These are phyloP conservation scores for Ophiostoma australiae DNA, from an alignment of 2,329 filamentous ascomycete species.

Conservation along the genomic window DNA sequence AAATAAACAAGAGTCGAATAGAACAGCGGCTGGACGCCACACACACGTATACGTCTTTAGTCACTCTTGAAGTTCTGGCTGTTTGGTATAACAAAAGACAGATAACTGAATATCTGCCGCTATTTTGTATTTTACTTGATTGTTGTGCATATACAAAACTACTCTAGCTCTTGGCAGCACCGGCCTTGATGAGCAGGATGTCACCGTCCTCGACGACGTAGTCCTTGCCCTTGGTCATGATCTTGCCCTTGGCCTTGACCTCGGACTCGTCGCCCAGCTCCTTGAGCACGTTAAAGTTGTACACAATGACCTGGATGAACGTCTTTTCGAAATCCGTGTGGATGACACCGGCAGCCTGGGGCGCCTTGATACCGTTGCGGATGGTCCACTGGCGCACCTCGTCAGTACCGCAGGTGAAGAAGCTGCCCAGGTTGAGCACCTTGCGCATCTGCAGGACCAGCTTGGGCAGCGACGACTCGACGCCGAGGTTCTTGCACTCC, in stretches of 20 bases:
- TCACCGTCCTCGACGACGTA: slow-evolving; percentile 84
- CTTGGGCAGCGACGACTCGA: slow-evolving; percentile 87
- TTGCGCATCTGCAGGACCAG: slow-evolving; percentile 90
- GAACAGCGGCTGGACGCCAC: too few species aligned
- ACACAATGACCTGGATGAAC: slow-evolving; percentile 93
- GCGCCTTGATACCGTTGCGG: slow-evolving; percentile 92
- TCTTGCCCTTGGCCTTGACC: slow-evolving; percentile 85
- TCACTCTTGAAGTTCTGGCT: too few species aligned
- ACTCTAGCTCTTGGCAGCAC: slow-evolving; percentile 65
- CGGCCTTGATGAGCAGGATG: slow-evolving; percentile 82
- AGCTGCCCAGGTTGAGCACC: slow-evolving; percentile 81
- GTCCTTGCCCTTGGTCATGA: slow-evolving; percentile 98
- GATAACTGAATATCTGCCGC: slow-evolving; percentile 13
- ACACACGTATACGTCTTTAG: too few species aligned
- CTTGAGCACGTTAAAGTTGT: slow-evolving; percentile 77
- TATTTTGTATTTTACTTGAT: not conserved
- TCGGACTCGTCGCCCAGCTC: slow-evolving; percentile 84
- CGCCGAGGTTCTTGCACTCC: slow-evolving; percentile 83
- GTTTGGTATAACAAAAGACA: not conserved
- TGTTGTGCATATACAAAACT: not conserved
- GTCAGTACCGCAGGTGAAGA: slow-evolving; percentile 94
- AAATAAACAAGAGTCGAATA: too few species aligned
- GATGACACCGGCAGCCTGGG: slow-evolving; percentile 94
- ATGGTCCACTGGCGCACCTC: slow-evolving; percentile 99
- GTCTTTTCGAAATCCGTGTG: slow-evolving; percentile 99